A percentile compares a stretch with the other conserved stretches of the same genome.
These are phyloP conservation scores for Ilex aquifolium DNA, from an alignment of 257 asterid genomes.

Conservation along the genomic window DNA sequence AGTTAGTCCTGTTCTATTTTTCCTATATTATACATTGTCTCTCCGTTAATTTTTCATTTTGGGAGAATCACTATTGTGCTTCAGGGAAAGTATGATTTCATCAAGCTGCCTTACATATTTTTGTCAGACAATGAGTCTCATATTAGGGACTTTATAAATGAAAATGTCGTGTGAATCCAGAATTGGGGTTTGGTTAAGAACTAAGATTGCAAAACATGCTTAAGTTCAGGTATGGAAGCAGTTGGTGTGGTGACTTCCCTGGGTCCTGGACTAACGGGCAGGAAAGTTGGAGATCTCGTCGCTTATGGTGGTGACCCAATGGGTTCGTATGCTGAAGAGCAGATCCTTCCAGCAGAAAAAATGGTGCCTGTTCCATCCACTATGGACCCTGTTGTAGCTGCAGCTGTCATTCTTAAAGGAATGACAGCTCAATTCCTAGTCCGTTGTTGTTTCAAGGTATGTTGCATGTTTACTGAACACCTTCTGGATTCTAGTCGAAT, in stretches of 20 bases:
- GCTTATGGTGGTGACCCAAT: slow-evolving; percentile 76
- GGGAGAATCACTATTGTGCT: too few relatives aligned
- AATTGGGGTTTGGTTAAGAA: too few relatives aligned
- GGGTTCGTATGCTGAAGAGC: slow-evolving; percentile 96
- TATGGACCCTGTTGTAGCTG: slow-evolving; percentile 65
- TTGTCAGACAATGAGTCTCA: too few relatives aligned
- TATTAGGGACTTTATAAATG: too few relatives aligned
- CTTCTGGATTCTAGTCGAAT: too few relatives aligned
- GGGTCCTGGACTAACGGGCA: slow-evolving; percentile 83
- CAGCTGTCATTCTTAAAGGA: slow-evolving; percentile 80
- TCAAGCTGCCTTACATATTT: too few relatives aligned
- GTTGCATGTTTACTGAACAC: too few relatives aligned
- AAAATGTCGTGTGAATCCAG: too few relatives aligned
- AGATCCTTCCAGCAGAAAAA: slow-evolving; percentile 79
- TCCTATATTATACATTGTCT: too few relatives aligned
- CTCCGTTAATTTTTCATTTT: too few relatives aligned
- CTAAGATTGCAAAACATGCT: neutral
- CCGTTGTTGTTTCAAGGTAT: slow-evolving; percentile 75
- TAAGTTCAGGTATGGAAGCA: slow-evolving; percentile 80
- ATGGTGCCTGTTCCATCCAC: slow-evolving; percentile 81
- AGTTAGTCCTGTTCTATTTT: too few relatives aligned
- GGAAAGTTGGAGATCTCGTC: slow-evolving; percentile 80
- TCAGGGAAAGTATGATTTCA: too few relatives aligned
- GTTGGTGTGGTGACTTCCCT: slow-evolving; percentile 86
- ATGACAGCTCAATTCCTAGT: slow-evolving; percentile 79